Percentiles rank a stretch among this genome's conserved stretches.
Conservation (phyloP, 148 eudicot genomes). For the Rhododendron ovatum region DNA sequence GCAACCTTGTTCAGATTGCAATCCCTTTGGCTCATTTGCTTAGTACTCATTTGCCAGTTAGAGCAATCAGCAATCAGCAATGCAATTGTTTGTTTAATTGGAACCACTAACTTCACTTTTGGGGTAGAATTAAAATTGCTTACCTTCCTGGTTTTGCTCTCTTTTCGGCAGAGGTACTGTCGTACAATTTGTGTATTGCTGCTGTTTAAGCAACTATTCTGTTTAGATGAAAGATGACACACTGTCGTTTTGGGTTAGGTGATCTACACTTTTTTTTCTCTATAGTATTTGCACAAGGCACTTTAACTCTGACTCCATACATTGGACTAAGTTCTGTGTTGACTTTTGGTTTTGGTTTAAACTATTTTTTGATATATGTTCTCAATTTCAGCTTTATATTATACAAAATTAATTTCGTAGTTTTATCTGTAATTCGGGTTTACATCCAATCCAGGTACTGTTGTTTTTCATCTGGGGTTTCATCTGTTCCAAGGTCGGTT, state of each 20-base stretch:
- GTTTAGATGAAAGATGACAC: background rate
- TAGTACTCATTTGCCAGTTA: background rate
- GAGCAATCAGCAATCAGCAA: background rate
- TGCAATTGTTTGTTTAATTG: background rate
- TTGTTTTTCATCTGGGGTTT: slow-evolving; percentile 81
- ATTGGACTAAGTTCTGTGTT: slow-evolving; percentile 8
- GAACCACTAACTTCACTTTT: background rate
- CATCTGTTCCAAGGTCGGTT: slow-evolving; percentile 80
- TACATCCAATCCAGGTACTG: slow-evolving; percentile 46
- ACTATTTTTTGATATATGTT: background rate
- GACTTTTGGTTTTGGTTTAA: background rate
- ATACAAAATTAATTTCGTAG: background rate
- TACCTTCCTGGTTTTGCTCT: background rate
- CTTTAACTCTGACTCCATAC: background rate
- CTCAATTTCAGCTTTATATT: background rate
- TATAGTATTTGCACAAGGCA: background rate
- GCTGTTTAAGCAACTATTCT: background rate
- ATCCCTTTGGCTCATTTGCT: background rate
- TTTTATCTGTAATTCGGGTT: slow-evolving; percentile 6
- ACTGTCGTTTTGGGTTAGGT: background rate
- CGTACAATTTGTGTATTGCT: background rate
- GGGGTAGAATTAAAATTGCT: background rate
- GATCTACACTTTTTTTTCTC: background rate
- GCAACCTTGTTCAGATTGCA: background rate
- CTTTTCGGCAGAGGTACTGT: background rate